phyloP scores from a whole-genome alignment of 2,329 filamentous ascomycete genomes.

The Cladobotryum mycophilum region DNA sequence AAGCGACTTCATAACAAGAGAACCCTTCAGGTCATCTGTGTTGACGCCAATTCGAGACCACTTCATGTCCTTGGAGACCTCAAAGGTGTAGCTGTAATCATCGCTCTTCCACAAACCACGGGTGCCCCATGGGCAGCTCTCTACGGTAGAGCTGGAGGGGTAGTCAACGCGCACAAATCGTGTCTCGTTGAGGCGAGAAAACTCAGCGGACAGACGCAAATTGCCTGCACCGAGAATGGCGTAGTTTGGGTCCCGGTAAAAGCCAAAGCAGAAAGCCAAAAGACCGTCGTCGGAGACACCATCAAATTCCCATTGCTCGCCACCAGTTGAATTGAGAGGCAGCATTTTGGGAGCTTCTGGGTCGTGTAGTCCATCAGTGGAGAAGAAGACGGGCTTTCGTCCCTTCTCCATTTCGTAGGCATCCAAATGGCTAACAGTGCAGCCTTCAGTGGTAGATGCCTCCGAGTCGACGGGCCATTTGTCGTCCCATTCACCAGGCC shows the following conservation, averaged over 20 bases:
- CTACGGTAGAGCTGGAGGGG: slow-evolving; percentile 16
- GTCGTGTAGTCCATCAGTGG: not conserved
- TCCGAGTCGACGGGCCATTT: not conserved
- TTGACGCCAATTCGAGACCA: not conserved
- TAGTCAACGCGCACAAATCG: slow-evolving; percentile 20
- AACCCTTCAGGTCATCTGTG: slow-evolving; percentile 10
- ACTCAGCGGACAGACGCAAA: slow-evolving; percentile 20
- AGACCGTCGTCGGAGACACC: slow-evolving; percentile 20
- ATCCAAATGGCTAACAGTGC: not conserved
- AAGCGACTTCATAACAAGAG: slow-evolving; percentile 13
- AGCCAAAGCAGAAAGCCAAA: slow-evolving; percentile 21
- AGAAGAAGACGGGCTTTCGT: not conserved
- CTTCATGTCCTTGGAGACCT: slow-evolving; percentile 12
- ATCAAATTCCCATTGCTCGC: slow-evolving; percentile 27
- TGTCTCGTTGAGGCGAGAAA: slow-evolving; percentile 17
- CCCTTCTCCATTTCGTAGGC: not conserved
- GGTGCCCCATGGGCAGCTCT: slow-evolving; percentile 14
- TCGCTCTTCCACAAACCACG: slow-evolving; percentile 10
- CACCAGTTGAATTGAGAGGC: slow-evolving; percentile 20
- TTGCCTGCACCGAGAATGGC: slow-evolving; percentile 22
- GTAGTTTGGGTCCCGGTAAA: slow-evolving; percentile 25
- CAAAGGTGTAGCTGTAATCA: slow-evolving; percentile 13
- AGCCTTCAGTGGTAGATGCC: not conserved
- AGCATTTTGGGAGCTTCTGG: slow-evolving; percentile 15
- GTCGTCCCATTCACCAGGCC: not conserved